Evolutionary conservation across 345 rosid genomes (phyloP), one percentile per base, ranked within the genome.

Genomic region (Diplotaxis tenuifolia): DNA sequence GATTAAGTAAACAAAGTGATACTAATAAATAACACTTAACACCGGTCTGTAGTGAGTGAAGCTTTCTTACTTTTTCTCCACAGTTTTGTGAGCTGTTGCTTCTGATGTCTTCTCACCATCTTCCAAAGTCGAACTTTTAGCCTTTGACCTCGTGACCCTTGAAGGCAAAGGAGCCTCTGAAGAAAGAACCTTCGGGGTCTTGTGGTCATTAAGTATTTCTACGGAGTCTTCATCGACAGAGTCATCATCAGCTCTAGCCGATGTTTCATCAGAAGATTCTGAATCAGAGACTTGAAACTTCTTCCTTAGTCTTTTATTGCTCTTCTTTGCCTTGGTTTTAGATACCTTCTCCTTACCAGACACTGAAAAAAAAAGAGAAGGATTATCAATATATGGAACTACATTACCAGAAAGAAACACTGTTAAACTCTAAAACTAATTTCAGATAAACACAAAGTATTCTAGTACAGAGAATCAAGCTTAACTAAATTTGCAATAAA

Each of bases 241-340:
- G 38, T 70, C 55, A 22, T 36, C 55, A 22, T 36, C 42, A 53
- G 59, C 63, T 62, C 59, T 63, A n/a, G 71, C 66, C 31, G 59
- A 66, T 65, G 34, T 62, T 38, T 63, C 65, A 15, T 38, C 49
- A 42, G 49, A 42, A 16, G 84, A 75, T 28, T 84, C 89, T 69
- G 89, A 81, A 49, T 84, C 88, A 65, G 67, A 57, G 4, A 61
- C 11, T 31, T 75, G 86, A 73, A 76, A 81, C 68, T 72, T 86
- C 77, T 80, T 92, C 77, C 68, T 80, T 21, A 81, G 85, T 58
- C 86, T 77, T 28, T 56, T 67, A 64, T 74, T 83, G 18, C 6
- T 67, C 23, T 73, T 54, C 72, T 75, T 74, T 22, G 62, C 31
- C 68, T 68, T 81, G 36, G 7, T 68, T 28, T 67, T 74, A 25